Conservation (phyloP, 805 yeast species). For the Limtongia smithiae region DNA sequence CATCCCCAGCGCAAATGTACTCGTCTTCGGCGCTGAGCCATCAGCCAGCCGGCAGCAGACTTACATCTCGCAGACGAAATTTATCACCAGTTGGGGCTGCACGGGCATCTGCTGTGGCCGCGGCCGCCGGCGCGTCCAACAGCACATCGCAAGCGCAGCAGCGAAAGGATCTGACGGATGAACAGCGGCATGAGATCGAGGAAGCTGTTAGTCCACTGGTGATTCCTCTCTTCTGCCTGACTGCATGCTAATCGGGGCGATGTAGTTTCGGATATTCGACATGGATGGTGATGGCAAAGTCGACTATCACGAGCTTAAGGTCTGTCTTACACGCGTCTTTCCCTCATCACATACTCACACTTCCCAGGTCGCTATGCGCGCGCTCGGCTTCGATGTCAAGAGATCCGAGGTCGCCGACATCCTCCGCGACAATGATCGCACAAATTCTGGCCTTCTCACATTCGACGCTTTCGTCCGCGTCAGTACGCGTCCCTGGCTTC, state of each 20-base stretch:
- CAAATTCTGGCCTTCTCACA: slow-evolving; percentile 64
- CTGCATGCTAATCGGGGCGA: too few relatives aligned
- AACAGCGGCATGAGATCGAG: slow-evolving; percentile 61
- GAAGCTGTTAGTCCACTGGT: slow-evolving; percentile 45
- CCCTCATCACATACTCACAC: background rate
- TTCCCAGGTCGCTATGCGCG: slow-evolving; percentile 73
- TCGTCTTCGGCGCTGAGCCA: slow-evolving; percentile 13
- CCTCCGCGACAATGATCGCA: slow-evolving; percentile 76
- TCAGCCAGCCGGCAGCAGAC: slow-evolving; percentile 12
- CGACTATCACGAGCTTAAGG: slow-evolving; percentile 86
- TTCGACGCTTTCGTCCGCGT: slow-evolving; percentile 79
- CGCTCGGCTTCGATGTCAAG: slow-evolving; percentile 82
- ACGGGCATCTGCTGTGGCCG: background rate
- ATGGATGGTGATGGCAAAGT: slow-evolving; percentile 85
- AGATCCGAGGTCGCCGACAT: slow-evolving; percentile 78
- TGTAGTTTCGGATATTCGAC: slow-evolving; percentile 73
- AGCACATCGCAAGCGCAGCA: slow-evolving; percentile 3
- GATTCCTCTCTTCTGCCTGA: background rate
- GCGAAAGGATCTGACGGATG: slow-evolving; percentile 42
- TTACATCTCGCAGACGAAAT: slow-evolving; percentile 17
- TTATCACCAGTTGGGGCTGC: slow-evolving; percentile 9
- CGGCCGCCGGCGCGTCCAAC: slow-evolving; percentile 2
- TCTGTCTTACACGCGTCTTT: background rate
- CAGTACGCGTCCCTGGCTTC: slow-evolving; percentile 44
- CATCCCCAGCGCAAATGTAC: slow-evolving; percentile 5